Conservation (phyloP, 805 yeast genomes). For the Wickerhamiella vanderwaltii region DNA sequence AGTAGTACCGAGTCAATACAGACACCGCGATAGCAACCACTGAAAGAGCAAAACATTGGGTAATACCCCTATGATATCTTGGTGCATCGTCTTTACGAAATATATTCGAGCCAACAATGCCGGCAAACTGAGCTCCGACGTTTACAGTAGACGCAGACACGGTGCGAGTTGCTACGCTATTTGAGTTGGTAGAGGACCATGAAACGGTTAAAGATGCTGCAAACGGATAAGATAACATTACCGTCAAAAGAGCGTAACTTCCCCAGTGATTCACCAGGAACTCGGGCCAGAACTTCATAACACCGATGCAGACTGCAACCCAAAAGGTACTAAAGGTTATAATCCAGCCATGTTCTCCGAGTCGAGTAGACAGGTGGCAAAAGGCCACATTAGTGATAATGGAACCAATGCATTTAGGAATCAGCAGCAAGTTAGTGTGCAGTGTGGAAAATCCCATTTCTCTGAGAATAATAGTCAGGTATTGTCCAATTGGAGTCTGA, state of each 20-base stretch:
- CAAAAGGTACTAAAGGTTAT: slow-evolving; percentile 15
- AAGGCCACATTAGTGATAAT: slow-evolving; percentile 20
- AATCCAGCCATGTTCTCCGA: slow-evolving; percentile 13
- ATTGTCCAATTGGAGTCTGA: slow-evolving; percentile 30
- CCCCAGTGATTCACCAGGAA: slow-evolving; percentile 21
- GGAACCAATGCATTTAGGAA: slow-evolving; percentile 32
- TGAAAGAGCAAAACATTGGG: slow-evolving; percentile 21
- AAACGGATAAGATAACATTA: slow-evolving; percentile 23
- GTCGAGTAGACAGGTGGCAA: slow-evolving; percentile 11
- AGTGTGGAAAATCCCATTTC: slow-evolving; percentile 40
- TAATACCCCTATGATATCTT: slow-evolving; percentile 46
- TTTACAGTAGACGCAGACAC: slow-evolving; percentile 57
- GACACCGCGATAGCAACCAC: slow-evolving; percentile 17
- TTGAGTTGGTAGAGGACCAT: slow-evolving; percentile 52
- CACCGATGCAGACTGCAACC: slow-evolving; percentile 14
- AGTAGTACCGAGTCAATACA: slow-evolving; percentile 26
- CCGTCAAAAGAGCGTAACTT: slow-evolving; percentile 22
- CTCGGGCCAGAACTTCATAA: slow-evolving; percentile 21
- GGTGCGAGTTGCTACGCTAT: slow-evolving; percentile 48
- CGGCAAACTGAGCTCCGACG: slow-evolving; percentile 49
- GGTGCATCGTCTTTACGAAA: slow-evolving; percentile 50
- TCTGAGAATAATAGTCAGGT: slow-evolving; percentile 39
- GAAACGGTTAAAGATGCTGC: slow-evolving; percentile 17
- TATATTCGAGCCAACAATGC: slow-evolving; percentile 42
- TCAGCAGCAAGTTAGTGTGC: slow-evolving; percentile 39